Evolutionary conservation across 2,329 filamentous ascomycete genomes (phyloP), one percentile per base, ranked within the genome.

Genomic region (Ophiostoma ulmi): DNA sequence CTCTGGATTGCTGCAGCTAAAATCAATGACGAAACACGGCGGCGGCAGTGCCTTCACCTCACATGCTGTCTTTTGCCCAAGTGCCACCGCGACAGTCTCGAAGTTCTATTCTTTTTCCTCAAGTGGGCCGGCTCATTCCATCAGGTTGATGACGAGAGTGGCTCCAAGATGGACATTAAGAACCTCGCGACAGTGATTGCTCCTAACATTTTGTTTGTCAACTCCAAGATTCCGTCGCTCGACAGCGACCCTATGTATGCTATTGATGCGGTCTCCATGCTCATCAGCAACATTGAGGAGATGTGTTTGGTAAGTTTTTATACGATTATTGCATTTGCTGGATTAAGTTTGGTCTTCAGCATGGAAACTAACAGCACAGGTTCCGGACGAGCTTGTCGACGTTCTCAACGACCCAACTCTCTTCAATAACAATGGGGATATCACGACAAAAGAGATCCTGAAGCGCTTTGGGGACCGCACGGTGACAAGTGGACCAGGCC

Each of bases 101-200:
- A 99, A 80, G 93, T 99, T 61, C 81, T 99, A 1, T 98, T 97
- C 81, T 91, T 90, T 68, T 99, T 99, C 84, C 85, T 99, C 66
- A 97, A 97, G 77, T 99, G 95, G 94, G 93, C 94, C 5, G 93
- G 94, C 5, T 97, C 94, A 1, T 99, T 99, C 83, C 94, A 96
- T 73, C 94, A 97, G 77, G 90, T 99, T 17, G 95, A 99, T 76
- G 95, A 99, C 77, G 95, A 99, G 78, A 91, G 91, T 31, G 95
- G 95, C 36, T 97, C 94, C 75, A 97, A 98, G 84, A 99, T 99
- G 95, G 95, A 99, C 78, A 91, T 97, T 69, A 93, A 97, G 82
- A 99, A 99, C 77, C 86, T 99, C 73, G 93, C 95, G 3, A 98
- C 96, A 3, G 95, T 99, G 73, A 97, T 99, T 79, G 94, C 94